Base-by-base conservation (phyloP, 257 asterid genomes). In the Jasminum sambac region DNA sequence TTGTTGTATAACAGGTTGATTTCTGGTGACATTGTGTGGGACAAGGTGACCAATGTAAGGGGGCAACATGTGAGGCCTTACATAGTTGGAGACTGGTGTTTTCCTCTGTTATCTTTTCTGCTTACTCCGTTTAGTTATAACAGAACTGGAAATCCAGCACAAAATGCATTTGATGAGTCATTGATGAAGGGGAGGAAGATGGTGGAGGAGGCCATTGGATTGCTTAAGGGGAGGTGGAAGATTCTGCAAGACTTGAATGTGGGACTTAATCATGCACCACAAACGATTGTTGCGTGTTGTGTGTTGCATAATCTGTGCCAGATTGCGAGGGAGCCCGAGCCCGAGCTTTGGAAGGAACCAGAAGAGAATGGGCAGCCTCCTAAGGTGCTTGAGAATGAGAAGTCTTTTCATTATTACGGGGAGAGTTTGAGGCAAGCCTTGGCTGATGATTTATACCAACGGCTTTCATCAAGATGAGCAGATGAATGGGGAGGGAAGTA, bases 161-260 rank as follows among this genome's bases (percentile, higher is more conserved):
- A 91, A 83, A 90, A 88, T 69, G 88, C 96, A 1, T 95, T 87
- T 55, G 99, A 95, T 65, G 99, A 91, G 81, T 95, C 89, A 1
- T 58, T 91, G 79, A 79, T 86, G 86, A 91, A 82, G 70, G 99
- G 90, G 72, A 79, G 85, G 88, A 0, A 82, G 77, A 74, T 83
- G 21, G 99, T 85, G 68, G 97, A 88, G 80, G 99, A 91, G 74
- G 96, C 99, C 0, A 87, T 95, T 55, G 97, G 97, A 19, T 83
- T 95, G 89, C 77, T 95, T 60, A 95, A 95, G 58, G 99, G 96
- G 46, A 85, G 99, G 86, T 95, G 99, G 99, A 95, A 84, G 84
- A 91, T 95, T 71, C 73, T 95, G 73, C 96, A 87, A 77, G 95
- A 95, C 64, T 74, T 95, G 88, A 91, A 89, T 39, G 99, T 91